Percentiles rank a stretch among this genome's conserved stretches.
These are phyloP conservation scores for Psilocybe mexicana DNA, from an alignment of 1,284 basidiomycete species.

Conservation along the genomic window DNA sequence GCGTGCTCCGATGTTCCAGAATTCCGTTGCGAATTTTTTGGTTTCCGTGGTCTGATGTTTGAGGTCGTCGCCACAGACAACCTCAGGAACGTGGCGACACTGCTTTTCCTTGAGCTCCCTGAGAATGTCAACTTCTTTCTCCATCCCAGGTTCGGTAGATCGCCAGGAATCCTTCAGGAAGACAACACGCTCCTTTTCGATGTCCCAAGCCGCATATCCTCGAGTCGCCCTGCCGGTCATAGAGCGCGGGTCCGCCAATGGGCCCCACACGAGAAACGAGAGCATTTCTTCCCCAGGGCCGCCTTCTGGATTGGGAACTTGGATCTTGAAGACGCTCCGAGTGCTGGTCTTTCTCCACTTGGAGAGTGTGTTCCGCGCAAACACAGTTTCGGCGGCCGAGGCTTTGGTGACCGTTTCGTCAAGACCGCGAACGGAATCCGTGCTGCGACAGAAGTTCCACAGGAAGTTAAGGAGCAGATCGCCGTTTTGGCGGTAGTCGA, in stretches of 20 bases:
- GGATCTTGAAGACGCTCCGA: conserved; percentile 1
- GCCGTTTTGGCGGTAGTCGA: conserved; percentile 24
- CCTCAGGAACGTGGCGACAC: conserved; percentile 19
- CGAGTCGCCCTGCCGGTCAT: background rate
- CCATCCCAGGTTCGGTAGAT: conserved; percentile 6
- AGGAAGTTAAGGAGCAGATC: conserved; percentile 27
- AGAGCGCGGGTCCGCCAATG: background rate
- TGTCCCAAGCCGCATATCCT: conserved; percentile 20
- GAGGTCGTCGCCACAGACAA: conserved; percentile 22
- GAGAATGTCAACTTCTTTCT: conserved; percentile 24
- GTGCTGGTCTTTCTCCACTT: background rate
- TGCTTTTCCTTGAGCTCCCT: conserved; percentile 13
- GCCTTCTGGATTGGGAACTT: background rate
- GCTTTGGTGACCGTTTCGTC: conserved; percentile 21
- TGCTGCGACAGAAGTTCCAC: conserved; percentile 22
- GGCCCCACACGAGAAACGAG: background rate
- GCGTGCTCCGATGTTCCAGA: conserved; percentile 14
- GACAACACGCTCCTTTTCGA: conserved; percentile 3
- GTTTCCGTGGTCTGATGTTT: conserved; percentile 15
- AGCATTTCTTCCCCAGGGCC: no score
- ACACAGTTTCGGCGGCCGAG: background rate
- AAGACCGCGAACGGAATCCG: conserved; percentile 18
- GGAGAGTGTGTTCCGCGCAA: conserved; percentile 1
- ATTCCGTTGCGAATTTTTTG: background rate
- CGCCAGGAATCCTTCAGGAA: conserved; percentile 32